Conservation (phyloP, 164 flowering plant genomes). For the Aristolochia fimbriata region DNA sequence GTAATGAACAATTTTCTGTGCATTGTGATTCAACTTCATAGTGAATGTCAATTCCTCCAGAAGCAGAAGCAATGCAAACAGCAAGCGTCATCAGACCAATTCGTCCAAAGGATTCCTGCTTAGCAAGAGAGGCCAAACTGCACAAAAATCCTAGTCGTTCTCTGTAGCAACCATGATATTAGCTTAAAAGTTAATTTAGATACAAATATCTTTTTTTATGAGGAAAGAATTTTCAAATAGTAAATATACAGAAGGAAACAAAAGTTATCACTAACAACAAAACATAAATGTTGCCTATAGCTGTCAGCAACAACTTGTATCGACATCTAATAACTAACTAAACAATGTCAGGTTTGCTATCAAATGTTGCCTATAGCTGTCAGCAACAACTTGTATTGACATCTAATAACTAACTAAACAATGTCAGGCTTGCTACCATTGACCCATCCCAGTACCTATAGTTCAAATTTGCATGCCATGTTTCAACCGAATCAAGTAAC, state of each 20-base stretch:
- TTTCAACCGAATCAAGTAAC: too few relatives aligned
- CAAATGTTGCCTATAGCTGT: too few relatives aligned
- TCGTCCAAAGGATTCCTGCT: slow-evolving; percentile 65
- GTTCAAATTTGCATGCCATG: too few relatives aligned
- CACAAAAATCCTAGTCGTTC: slow-evolving; percentile 37
- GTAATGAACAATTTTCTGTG: slow-evolving; percentile 12
- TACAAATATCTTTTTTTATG: neutral
- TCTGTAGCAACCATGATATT: slow-evolving; percentile 31
- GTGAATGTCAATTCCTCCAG: slow-evolving; percentile 22
- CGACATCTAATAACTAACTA: too few relatives aligned
- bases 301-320: too few relatives aligned
- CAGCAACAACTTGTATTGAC: too few relatives aligned
- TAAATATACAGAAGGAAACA: neutral
- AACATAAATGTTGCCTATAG: too few relatives aligned
- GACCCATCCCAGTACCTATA: too few relatives aligned
- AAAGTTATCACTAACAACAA: too few relatives aligned
- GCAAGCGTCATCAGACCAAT: slow-evolving; percentile 84
- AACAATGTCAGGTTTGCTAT: too few relatives aligned
- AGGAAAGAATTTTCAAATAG: neutral
- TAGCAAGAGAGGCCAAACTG: slow-evolving; percentile 51
- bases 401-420: too few relatives aligned
- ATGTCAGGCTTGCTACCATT: too few relatives aligned
- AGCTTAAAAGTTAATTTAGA: slow-evolving; percentile 1
- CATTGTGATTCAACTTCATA: slow-evolving; percentile 10
- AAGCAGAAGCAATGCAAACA: slow-evolving; percentile 64